These are phyloP conservation scores for Sugiyamaella novakii DNA, from an alignment of 1,139 yeast genomes.

Conservation along the genomic window DNA sequence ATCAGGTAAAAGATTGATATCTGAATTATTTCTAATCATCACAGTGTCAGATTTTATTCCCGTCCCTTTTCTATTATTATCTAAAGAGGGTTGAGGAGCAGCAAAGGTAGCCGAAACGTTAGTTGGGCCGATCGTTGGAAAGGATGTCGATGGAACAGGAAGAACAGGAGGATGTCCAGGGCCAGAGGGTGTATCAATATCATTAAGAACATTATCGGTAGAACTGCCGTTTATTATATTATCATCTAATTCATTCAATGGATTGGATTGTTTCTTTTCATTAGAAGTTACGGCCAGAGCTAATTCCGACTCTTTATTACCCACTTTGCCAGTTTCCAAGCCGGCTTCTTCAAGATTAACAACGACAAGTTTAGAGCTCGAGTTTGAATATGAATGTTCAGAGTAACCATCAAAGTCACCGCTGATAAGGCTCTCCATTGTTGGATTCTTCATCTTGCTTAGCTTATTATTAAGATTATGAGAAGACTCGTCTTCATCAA, in stretches of 20 bases:
- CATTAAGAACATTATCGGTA: neutral
- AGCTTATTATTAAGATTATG: neutral
- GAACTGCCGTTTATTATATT: neutral
- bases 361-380: neutral
- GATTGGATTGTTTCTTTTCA: neutral
- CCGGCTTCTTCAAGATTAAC: neutral
- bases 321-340: neutral
- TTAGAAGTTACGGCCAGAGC: neutral
- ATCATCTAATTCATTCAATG: neutral
- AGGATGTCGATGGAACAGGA: too few species aligned
- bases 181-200: neutral
- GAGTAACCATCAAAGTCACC: neutral
- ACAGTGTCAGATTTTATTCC: neutral
- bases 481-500: neutral
- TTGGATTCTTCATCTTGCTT: neutral
- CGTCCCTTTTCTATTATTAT: neutral
- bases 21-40: conserved; percentile 2
- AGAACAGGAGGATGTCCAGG: conserved; percentile 4
- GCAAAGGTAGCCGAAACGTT: neutral
- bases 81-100: neutral
- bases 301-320: neutral
- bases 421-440: too few species aligned
- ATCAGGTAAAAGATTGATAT: conserved; percentile 62
- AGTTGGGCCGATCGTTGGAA: neutral
- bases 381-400: neutral